phyloP scores from a whole-genome alignment of 2,329 filamentous ascomycete species.

The Aureobasidium sp. region DNA sequence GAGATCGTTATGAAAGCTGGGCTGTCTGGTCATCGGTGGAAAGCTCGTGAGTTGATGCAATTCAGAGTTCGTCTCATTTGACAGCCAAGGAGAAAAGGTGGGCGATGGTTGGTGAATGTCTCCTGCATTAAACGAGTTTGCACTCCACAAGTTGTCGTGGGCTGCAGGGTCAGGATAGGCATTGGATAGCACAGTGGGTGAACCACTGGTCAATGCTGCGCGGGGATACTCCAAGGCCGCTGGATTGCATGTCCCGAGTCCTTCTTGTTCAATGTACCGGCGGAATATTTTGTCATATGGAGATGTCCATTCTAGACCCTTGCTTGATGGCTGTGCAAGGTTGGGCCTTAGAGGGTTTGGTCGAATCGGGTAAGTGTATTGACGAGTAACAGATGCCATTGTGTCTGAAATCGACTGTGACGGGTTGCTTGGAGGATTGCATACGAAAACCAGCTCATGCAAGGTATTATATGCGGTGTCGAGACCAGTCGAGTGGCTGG shows the following conservation, averaged over 20 bases:
- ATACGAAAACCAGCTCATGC: conserved; percentile 5
- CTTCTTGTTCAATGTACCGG: conserved; percentile 52
- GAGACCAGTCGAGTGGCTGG: conserved; percentile 8
- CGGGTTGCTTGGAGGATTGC: not conserved
- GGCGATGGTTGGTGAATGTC: conserved; percentile 9
- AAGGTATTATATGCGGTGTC: conserved; percentile 14
- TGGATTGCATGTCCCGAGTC: conserved; percentile 45
- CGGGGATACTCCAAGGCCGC: conserved; percentile 34
- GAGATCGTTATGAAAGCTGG: conserved; percentile 14
- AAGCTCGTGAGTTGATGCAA: not conserved
- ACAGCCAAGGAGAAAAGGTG: conserved; percentile 11
- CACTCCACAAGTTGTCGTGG: not conserved
- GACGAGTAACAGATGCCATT: conserved; percentile 15
- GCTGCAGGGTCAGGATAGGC: not conserved
- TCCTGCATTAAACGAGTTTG: conserved; percentile 7
- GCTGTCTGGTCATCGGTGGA: not conserved
- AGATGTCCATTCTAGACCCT: conserved; percentile 49
- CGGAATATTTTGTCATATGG: conserved; percentile 57
- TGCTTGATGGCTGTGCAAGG: conserved; percentile 35
- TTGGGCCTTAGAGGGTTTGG: not conserved
- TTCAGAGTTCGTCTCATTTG: conserved; percentile 10
- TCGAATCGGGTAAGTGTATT: conserved; percentile 17
- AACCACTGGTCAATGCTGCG: not conserved
- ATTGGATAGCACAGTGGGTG: not conserved
- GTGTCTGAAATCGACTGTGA: not conserved